Evolutionary conservation across 2,329 filamentous ascomycete species (phyloP).

Genomic region (Aspergillus intermedius): DNA sequence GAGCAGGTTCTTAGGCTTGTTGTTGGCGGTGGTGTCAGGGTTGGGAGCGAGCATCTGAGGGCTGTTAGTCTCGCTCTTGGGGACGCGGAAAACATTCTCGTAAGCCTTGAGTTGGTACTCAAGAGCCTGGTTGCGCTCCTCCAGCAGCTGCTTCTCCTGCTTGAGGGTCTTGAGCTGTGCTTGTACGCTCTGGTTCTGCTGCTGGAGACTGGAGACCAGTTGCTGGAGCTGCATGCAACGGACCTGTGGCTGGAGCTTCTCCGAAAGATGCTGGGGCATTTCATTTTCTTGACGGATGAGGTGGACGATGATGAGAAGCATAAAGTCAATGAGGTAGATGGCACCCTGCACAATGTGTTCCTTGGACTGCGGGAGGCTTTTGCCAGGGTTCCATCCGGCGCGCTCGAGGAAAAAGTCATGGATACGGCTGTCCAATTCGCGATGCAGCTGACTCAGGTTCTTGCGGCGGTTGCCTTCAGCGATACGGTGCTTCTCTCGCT

Average conservation of each 20-base stretch:
- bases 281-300: slow-evolving; percentile 31
- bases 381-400: slow-evolving; percentile 35
- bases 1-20: slow-evolving; percentile 23
- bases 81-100: slow-evolving; percentile 33
- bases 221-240: slow-evolving; percentile 36
- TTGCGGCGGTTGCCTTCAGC: slow-evolving; percentile 36
- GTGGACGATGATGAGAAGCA: slow-evolving; percentile 30
- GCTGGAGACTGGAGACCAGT: slow-evolving; percentile 27
- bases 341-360: slow-evolving; percentile 36
- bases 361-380: slow-evolving; percentile 36
- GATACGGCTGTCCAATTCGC: slow-evolving; percentile 32
- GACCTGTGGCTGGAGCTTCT: slow-evolving; percentile 33
- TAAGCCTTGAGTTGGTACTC: slow-evolving; percentile 35
- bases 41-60: slow-evolving; percentile 20
- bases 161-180: slow-evolving; percentile 29
- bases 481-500: slow-evolving; percentile 36
- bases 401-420: slow-evolving; percentile 34
- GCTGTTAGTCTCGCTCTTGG: slow-evolving; percentile 25
- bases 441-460: slow-evolving; percentile 34
- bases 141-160: slow-evolving; percentile 29
- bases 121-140: slow-evolving; percentile 30
- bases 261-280: slow-evolving; percentile 28
- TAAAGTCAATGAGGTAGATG: slow-evolving; percentile 34
- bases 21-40: slow-evolving; percentile 10
- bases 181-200: slow-evolving; percentile 30